Evolutionary conservation across 371 early-diverging fungal genomes (phyloP), one percentile per base, ranked within the genome.

Genomic region (Circinella umbellata): DNA sequence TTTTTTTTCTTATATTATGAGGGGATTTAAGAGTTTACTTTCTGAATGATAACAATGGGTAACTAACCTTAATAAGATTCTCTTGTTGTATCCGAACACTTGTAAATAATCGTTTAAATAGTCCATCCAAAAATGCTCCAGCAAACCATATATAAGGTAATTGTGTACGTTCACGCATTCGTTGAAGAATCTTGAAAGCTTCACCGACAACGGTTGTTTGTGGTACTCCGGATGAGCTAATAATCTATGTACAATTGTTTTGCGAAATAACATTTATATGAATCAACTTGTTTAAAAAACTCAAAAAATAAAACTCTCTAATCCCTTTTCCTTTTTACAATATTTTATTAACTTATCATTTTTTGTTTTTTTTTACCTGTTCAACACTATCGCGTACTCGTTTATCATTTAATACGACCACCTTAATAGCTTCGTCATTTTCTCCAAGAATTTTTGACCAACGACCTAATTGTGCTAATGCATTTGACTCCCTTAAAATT

Each of bases 131-230:
- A 55, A 82, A 81, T 10, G 81, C 71, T 14, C 83, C 85, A 7
- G 85, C 85, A 62, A 82, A 85, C 83, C 83, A 85, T 3, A 85
- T 74, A 66, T 85, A 85, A 17, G 80, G 80, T 0, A 82, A 48
- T 37, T 81, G 81, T 4, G 85, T 82, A 18, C 85, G 78, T 64
- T 85, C 85, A 37, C 76, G 78, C 83, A 81, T 82, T 5, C 85
- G 71, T 51, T 79, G 78, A 5, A 82, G 70, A 4, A 85, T 71
- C 51, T 82, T 82, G 27, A 76, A 59, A 7, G 85, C 77, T 73
- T 85, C 85, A n/a, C 78, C 77, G 1, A 85, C 78, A 0, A 82
- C 85, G 0, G 80, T 82, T 35, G 77, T 77, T 62, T 85, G 82
- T 47, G 85, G 81, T 0, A 85, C 85, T 48, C 83, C 83, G 20